Base-by-base conservation (phyloP, 148 eudicot species). In the Vaccinium vitisidaea region DNA sequence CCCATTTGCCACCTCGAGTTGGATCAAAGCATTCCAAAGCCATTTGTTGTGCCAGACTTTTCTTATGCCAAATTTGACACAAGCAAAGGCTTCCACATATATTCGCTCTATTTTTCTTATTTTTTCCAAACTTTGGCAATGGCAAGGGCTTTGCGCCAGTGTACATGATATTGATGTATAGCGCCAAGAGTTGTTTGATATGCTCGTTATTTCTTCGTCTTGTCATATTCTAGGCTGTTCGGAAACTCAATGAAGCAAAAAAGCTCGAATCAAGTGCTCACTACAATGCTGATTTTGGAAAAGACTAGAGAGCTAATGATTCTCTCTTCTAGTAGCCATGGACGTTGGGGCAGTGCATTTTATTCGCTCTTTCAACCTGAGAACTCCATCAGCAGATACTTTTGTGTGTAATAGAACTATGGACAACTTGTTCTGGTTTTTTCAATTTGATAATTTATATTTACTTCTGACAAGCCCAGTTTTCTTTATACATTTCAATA, bases 211-310 rank as follows among this genome's bases (percentile, higher is more conserved):
- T 32, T 73, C 27, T 9, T 23, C 75, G 32, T 53, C 18, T 19
- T 84, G 76, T 53, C 78, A 48, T 27, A 76, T 67, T 83, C 25
- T 86, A 96, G 99, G 99, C 99, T 77, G 99, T 94, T 4, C 87
- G 99, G 82, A 97, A 95, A 88, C 85, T 97, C 79, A 93, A 89
- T 55, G 98, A 95, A 86, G 98, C 99, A 36, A 97, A 95, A 95
- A 97, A 95, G 86, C 93, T 97, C 1, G 99, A 95, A 83, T 94
- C 98, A 15, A 96, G 89, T 84, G 90, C 99, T 61, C 94, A 92
- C 71, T 96, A 96, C 87, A 93, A 82, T 76, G 84, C 99, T 78
- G 99, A 96, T 89, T 96, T 96, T 73, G 98, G 99, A 21, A 96
- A 96, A 87, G 99, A 96, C 12, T 96, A 86, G 79, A 48, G 79